Percentiles rank a stretch among this genome's conserved stretches.
These are phyloP conservation scores for Gossypium davidsonii DNA, from an alignment of 441 rosid species.

Conservation along the genomic window DNA sequence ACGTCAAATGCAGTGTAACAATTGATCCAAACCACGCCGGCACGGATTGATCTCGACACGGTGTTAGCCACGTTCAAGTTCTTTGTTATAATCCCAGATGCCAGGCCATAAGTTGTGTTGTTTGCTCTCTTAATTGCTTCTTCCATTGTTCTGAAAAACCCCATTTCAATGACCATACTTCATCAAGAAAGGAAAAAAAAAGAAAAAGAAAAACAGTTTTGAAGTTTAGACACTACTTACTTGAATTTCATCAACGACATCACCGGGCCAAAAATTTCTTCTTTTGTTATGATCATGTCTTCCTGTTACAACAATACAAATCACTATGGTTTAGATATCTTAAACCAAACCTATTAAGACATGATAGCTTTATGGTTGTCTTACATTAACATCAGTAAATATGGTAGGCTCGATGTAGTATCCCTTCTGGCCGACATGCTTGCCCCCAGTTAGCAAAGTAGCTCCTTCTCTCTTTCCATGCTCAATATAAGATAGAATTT, in stretches of 20 bases:
- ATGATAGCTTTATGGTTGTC: not conserved
- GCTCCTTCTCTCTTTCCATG: constrained; percentile 78
- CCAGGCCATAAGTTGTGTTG: constrained; percentile 61
- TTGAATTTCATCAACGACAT: constrained; percentile 75
- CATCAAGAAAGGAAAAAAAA: not conserved
- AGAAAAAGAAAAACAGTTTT: no score
- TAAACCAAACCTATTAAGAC: not conserved
- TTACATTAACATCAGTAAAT: constrained; percentile 64
- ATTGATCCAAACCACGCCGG: constrained; percentile 72
- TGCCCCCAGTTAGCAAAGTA: constrained; percentile 59
- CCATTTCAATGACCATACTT: no score
- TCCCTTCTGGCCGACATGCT: constrained; percentile 41
- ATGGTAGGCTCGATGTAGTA: constrained; percentile 67
- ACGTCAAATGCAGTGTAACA: constrained; percentile 59
- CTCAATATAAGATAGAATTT: constrained; percentile 57
- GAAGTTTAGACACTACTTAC: constrained; percentile 26
- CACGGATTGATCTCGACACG: constrained; percentile 71
- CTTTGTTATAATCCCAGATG: constrained; percentile 75
- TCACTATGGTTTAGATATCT: not conserved
- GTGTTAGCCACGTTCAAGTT: constrained; percentile 65
- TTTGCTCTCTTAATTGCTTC: constrained; percentile 72
- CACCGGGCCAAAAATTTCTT: constrained; percentile 89
- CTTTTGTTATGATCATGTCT: constrained; percentile 57
- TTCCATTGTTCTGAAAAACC: constrained; percentile 50
- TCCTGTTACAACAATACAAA: constrained; percentile 34